phyloP scores from a whole-genome alignment of 805 yeast species.

The Ogataea wickerhamii region DNA sequence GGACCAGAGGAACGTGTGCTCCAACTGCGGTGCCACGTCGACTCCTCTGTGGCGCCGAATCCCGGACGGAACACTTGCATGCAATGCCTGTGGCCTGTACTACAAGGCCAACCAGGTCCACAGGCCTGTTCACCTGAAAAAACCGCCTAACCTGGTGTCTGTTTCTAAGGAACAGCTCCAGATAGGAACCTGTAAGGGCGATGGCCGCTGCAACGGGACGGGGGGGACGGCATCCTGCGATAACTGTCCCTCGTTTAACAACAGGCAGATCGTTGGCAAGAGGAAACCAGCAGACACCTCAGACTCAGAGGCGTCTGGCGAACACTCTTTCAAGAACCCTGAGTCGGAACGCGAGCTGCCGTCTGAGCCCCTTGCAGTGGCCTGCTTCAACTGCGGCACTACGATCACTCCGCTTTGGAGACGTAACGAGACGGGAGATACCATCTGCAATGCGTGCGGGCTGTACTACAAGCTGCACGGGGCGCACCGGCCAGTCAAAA shows the following conservation, averaged over 20 bases:
- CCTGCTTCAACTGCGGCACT: slow-evolving; percentile 80
- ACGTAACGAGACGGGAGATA: slow-evolving; percentile 74
- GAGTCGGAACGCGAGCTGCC: slow-evolving; percentile 8
- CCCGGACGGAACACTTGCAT: slow-evolving; percentile 51
- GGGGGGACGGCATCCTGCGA: slow-evolving; percentile 79
- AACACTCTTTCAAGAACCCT: not conserved
- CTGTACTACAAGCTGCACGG: slow-evolving; percentile 74
- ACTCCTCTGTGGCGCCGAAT: slow-evolving; percentile 60
- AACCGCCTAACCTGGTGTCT: slow-evolving; percentile 50
- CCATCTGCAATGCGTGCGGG: slow-evolving; percentile 88
- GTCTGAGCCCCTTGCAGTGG: slow-evolving; percentile 54
- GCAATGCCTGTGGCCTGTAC: slow-evolving; percentile 60
- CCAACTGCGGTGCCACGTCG: slow-evolving; percentile 53
- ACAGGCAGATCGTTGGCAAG: slow-evolving; percentile 46
- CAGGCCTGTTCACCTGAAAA: slow-evolving; percentile 62
- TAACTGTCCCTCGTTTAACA: slow-evolving; percentile 82
- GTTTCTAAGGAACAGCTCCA: slow-evolving; percentile 34
- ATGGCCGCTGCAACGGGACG: slow-evolving; percentile 81
- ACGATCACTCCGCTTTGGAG: slow-evolving; percentile 88
- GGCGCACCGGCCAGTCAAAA: slow-evolving; percentile 66
- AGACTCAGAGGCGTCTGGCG: not conserved
- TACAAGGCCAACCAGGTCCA: slow-evolving; percentile 55
- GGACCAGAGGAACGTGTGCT: slow-evolving; percentile 37
- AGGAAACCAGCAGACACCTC: slow-evolving; percentile 3
- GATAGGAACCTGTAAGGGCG: slow-evolving; percentile 64